Percentiles rank a stretch among this genome's conserved stretches.
phyloP scores from a whole-genome alignment of 768 basidiomycete genomes.

The Royoungia palumana region DNA sequence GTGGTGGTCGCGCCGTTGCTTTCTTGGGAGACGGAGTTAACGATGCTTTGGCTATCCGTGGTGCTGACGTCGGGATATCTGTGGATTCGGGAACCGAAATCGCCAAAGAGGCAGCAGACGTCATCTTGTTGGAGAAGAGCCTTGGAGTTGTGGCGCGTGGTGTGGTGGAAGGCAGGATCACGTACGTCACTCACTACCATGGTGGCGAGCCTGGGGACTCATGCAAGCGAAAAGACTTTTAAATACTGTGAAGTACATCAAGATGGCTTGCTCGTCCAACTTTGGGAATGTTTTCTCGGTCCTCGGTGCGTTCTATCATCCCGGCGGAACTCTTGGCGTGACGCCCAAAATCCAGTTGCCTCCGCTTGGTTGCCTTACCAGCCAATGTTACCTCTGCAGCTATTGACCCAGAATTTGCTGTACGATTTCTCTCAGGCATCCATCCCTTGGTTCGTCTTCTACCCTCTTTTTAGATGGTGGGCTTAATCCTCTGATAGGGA shows the following conservation, averaged over 20 bases:
- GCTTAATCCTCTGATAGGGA: conserved; percentile 27
- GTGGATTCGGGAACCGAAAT: conserved; percentile 35
- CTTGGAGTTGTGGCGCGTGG: conserved; percentile 33
- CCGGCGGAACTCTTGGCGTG: neutral
- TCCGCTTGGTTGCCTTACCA: conserved; percentile 38
- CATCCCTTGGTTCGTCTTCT: conserved; percentile 30
- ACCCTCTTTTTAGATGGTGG: neutral
- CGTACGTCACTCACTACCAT: conserved; percentile 18
- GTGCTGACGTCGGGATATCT: conserved; percentile 33
- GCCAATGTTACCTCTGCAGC: conserved; percentile 34
- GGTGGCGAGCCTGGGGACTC: conserved; percentile 1
- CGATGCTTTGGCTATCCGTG: conserved; percentile 31
- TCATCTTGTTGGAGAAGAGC: conserved; percentile 36
- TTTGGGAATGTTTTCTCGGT: conserved; percentile 35
- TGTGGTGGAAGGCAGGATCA: conserved; percentile 32
- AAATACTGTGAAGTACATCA: conserved; percentile 37
- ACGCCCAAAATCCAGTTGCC: conserved; percentile 22
- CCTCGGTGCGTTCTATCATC: conserved; percentile 18
- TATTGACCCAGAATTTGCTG: conserved; percentile 32
- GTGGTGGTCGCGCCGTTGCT: conserved; percentile 28
- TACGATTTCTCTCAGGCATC: conserved; percentile 38
- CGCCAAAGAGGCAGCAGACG: conserved; percentile 38
- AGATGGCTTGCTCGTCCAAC: conserved; percentile 37
- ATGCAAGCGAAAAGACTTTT: conserved; percentile 27
- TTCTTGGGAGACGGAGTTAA: conserved; percentile 33